Percentiles rank a stretch among this genome's conserved stretches.
Evolutionary conservation across 2,329 filamentous ascomycete genomes (phyloP).

Genomic region (Rutstroemia sp.): DNA sequence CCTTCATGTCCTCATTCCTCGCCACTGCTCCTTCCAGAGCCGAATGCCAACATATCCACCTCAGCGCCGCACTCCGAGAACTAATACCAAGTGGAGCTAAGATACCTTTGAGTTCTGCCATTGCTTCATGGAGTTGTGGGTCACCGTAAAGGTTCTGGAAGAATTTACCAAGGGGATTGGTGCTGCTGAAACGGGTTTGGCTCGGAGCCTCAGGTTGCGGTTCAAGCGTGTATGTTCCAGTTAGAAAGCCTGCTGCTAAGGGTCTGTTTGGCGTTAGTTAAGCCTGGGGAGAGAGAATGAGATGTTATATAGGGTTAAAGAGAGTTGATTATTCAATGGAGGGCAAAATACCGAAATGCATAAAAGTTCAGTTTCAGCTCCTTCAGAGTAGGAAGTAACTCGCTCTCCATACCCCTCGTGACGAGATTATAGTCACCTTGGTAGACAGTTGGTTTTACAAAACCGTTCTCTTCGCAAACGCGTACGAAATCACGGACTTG

Average conservation of each 20-base stretch:
- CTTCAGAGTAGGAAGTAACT: not conserved
- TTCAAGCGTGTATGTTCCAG: too few relatives aligned
- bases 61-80: not conserved
- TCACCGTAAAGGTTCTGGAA: not conserved
- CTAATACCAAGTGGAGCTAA: not conserved
- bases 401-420: not conserved
- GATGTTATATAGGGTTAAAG: not conserved
- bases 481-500: not conserved
- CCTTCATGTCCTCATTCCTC: too few relatives aligned
- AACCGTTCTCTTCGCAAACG: not conserved
- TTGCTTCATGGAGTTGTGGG: not conserved
- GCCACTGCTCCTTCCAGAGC: not conserved
- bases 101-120: not conserved
- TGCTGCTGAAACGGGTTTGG: not conserved
- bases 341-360: not conserved
- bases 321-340: not conserved
- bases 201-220: too few relatives aligned
- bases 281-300: too few relatives aligned
- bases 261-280: too few relatives aligned
- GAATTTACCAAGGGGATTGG: not conserved
- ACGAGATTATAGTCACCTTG: constrained; percentile 25
- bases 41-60: not conserved
- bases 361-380: not conserved
- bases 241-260: too few relatives aligned
- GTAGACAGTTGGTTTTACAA: constrained; percentile 25